Conservation (phyloP, 192 early-diverging fungal genomes). For the Endogone sp. region DNA sequence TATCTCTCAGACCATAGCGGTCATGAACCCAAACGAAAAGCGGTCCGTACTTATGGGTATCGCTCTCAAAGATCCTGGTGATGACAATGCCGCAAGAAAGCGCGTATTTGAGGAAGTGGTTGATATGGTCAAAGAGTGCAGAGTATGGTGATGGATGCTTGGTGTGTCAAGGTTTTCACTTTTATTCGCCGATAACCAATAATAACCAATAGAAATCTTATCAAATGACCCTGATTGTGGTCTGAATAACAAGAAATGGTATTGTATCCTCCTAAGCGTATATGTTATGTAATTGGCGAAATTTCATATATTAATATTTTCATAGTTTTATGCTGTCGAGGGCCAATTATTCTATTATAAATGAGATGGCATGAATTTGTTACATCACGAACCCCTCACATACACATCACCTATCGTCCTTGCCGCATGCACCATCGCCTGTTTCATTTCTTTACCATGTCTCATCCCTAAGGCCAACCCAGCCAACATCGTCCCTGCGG, state of each 20-base stretch:
- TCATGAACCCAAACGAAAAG: slow-evolving; percentile 43
- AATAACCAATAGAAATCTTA: too few relatives aligned
- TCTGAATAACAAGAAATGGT: neutral
- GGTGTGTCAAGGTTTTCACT: too few relatives aligned
- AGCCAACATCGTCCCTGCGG: neutral
- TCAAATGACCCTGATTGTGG: too few relatives aligned
- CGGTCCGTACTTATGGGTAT: slow-evolving; percentile 43
- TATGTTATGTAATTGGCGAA: too few relatives aligned
- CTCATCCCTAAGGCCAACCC: neutral
- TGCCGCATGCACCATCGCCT: neutral
- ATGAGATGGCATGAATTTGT: too few relatives aligned
- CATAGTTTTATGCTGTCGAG: too few relatives aligned
- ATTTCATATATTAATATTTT: too few relatives aligned
- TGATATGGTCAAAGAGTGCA: slow-evolving; percentile 35
- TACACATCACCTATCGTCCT: neutral
- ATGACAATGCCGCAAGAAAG: slow-evolving; percentile 22
- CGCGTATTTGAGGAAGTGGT: slow-evolving; percentile 37
- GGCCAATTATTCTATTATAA: too few relatives aligned
- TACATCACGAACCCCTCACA: neutral
- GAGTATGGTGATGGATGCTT: neutral
- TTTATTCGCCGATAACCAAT: too few relatives aligned
- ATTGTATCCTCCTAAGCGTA: neutral
- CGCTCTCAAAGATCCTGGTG: slow-evolving; percentile 29
- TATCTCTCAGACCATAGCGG: slow-evolving; percentile 42
- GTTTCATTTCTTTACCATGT: neutral